Evolutionary conservation across 108 stramenopile species (phyloP), one percentile per base, ranked within the genome.

Genomic region (Cyclotella sp.): DNA sequence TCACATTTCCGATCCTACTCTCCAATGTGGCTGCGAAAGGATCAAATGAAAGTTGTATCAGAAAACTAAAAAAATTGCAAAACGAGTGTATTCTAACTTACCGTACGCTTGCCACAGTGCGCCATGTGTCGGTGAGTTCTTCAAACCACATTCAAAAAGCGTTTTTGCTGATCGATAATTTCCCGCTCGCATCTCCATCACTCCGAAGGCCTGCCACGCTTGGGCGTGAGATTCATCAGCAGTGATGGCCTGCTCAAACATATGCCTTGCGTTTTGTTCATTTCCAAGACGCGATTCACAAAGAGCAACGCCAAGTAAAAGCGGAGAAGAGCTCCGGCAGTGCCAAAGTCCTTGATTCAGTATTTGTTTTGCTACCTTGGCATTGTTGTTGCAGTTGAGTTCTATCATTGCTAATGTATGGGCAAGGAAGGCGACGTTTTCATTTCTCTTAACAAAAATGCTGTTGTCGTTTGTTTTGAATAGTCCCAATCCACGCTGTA

Each of bases 141-240:
- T 92, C 53, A 96, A 85, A 18, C 92, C 95, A 53, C 83, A 79
- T 72, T 92, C 85, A 77, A 94, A 91, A 9, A 96, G 65, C 14
- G 81, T 83, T 60, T 86, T 81, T 6, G 95, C 95, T 9, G 64
- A 62, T 9, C 81, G 53, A 55, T 84, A 91, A 63, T 94, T 88
- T 19, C 95, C 95, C 19, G 88, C 89, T 60, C 80, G 69, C 76
- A 89, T 88, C 81, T 96, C 95, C 89, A 96, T 86, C 18, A 93
- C 89, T n/a, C 89, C 95, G 90, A 92, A 96, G 0, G 88, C 92
- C 57, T 94, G 93, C 95, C 95, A 96, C 7, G 93, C 93, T 57
- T 94, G 93, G 0, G 92, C 89, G 72, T 96, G 93, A 40, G 71
- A 75, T 39, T 63, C 57, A 80, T 96, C 91, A 43, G 72, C 74